Evolutionary conservation across 352 stramenopile genomes (phyloP).

Genomic region (Phytophthora fragariae): DNA sequence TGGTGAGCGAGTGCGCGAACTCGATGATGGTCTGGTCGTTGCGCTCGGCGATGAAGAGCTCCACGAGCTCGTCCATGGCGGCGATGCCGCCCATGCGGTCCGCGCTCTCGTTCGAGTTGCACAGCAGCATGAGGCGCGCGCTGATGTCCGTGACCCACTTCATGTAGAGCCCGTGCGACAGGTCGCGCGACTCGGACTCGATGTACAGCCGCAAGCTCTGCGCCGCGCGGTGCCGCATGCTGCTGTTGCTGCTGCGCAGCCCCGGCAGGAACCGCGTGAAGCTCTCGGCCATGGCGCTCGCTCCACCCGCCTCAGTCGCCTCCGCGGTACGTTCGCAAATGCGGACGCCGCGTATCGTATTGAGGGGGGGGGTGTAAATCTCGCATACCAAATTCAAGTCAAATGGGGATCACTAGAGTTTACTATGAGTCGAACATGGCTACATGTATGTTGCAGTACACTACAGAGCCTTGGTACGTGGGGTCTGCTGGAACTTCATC

Average conservation of each 20-base stretch:
- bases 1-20: conserved; percentile 88
- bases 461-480: conserved; percentile 75
- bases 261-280: conserved; percentile 79
- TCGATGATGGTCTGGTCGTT: conserved; percentile 93
- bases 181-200: conserved; percentile 87
- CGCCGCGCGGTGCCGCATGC: conserved; percentile 68
- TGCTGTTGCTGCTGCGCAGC: conserved; percentile 73
- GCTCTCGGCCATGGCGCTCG: conserved; percentile 60
- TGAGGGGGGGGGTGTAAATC: conserved; percentile 15
- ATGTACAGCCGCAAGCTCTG: conserved; percentile 84
- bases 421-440: conserved; percentile 10
- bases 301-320: not conserved
- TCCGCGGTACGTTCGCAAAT: conserved; percentile 31
- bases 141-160: conserved; percentile 90
- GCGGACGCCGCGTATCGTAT: conserved; percentile 11
- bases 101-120: conserved; percentile 77
- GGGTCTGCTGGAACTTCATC: conserved; percentile 58
- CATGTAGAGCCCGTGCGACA: conserved; percentile 87
- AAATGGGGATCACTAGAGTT: not conserved
- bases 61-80: conserved; percentile 90
- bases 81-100: conserved; percentile 89
- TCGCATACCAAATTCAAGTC: conserved; percentile 30
- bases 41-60: conserved; percentile 89
- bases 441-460: not conserved
- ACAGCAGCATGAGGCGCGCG: conserved; percentile 83